These are phyloP conservation scores for Tylopilus sp. DNA, from an alignment of 1,284 basidiomycete species.

Conservation along the genomic window DNA sequence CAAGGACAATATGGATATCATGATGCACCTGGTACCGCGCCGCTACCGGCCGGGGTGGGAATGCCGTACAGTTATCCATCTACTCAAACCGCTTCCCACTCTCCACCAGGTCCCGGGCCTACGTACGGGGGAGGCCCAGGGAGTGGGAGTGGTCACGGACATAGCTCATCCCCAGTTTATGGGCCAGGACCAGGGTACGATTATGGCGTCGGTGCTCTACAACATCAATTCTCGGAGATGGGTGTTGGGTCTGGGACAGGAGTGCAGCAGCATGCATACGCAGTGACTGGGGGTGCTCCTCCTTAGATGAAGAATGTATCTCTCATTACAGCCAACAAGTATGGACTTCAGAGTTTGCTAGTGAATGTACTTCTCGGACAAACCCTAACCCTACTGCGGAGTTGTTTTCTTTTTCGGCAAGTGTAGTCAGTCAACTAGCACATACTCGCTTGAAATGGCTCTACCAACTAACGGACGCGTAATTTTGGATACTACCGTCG, in stretches of 20 bases:
- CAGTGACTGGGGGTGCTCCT: conserved; percentile 30
- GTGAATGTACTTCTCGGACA: conserved; percentile 11
- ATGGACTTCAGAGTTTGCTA: not conserved
- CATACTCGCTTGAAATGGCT: conserved; percentile 62
- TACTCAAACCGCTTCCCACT: conserved; percentile 24
- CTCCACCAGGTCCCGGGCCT: conserved; percentile 20
- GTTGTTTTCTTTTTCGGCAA: not conserved
- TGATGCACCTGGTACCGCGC: conserved; percentile 15
- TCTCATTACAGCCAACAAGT: not conserved
- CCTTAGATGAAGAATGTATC: conserved; percentile 17
- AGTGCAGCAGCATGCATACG: conserved; percentile 37
- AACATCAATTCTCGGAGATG: conserved; percentile 48
- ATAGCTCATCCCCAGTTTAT: conserved; percentile 23
- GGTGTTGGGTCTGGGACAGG: conserved; percentile 32
- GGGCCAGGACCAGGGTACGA: conserved; percentile 34
- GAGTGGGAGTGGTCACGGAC: conserved; percentile 34
- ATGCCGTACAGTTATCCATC: conserved; percentile 31
- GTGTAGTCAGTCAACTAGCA: not conserved
- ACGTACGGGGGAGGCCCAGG: conserved; percentile 35
- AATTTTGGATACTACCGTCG: conserved; percentile 90
- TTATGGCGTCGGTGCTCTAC: conserved; percentile 33
- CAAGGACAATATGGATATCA: conserved; percentile 38
- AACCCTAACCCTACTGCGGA: conserved; percentile 38
- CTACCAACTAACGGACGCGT: conserved; percentile 89
- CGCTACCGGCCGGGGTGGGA: conserved; percentile 10